These are phyloP conservation scores for Melanogaster broomeanus DNA, from an alignment of 768 basidiomycete species.

Conservation along the genomic window DNA sequence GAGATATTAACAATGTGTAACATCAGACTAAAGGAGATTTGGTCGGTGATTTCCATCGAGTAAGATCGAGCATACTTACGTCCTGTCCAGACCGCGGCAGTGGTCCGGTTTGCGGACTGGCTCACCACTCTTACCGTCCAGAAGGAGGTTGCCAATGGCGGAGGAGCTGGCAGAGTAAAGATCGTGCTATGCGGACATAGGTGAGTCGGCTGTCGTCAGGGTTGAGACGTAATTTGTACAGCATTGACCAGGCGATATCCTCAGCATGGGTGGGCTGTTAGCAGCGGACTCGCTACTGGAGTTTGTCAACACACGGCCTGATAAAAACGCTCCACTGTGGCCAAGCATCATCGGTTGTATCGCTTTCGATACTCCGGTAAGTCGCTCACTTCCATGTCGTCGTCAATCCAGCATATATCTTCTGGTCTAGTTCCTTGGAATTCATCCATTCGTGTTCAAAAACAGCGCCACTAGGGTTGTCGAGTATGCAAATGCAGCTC, in stretches of 20 bases:
- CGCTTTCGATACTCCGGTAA: conserved; percentile 89
- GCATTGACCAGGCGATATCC: neutral
- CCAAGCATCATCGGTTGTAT: conserved; percentile 83
- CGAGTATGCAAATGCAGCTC: conserved; percentile 67
- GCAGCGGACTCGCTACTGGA: conserved; percentile 82
- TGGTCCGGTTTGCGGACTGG: conserved; percentile 89
- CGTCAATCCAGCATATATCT: neutral
- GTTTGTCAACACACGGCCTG: conserved; percentile 67
- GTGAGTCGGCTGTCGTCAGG: conserved; percentile 36
- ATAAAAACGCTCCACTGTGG: conserved; percentile 73
- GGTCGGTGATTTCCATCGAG: conserved; percentile 45
- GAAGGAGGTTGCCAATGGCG: conserved; percentile 75
- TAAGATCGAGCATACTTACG: neutral
- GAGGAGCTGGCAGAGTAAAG: conserved; percentile 70
- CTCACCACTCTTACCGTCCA: conserved; percentile 86
- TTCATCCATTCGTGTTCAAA: conserved; percentile 86
- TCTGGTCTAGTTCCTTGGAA: conserved; percentile 71
- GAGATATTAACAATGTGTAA: conserved; percentile 13
- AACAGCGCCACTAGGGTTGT: conserved; percentile 75
- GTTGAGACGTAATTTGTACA: neutral
- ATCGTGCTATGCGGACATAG: conserved; percentile 91
- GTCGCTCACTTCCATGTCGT: conserved; percentile 22
- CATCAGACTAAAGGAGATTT: conserved; percentile 85
- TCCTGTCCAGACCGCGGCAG: conserved; percentile 65
- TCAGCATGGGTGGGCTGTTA: conserved; percentile 90